phyloP scores from a whole-genome alignment of 1,139 yeast genomes.

The Spencermartinsiella ligniputridi region DNA sequence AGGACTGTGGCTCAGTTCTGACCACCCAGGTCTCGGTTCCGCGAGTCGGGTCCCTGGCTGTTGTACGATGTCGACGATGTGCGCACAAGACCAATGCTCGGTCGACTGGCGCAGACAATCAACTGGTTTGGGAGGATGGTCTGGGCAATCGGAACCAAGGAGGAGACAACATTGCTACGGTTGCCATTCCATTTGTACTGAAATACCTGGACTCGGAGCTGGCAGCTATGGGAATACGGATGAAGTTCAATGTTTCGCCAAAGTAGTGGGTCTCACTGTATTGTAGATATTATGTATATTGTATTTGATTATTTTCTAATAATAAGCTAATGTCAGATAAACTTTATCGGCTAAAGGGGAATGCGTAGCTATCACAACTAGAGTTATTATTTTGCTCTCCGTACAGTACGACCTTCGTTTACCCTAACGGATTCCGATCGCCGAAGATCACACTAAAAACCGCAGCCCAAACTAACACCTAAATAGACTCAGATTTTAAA shows the following conservation, averaged over 20 bases:
- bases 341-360: no score
- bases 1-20: conserved; percentile 87
- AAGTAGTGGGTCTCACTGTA: no score
- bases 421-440: no score
- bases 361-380: no score
- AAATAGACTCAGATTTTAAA: no score
- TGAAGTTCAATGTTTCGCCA: conserved; percentile 72
- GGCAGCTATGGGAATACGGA: conserved; percentile 95
- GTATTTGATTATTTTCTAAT: no score
- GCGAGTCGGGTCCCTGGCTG: conserved; percentile 74
- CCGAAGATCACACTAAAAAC: no score
- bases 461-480: no score
- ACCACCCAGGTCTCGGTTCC: conserved; percentile 91
- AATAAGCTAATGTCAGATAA: no score
- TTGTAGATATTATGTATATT: no score
- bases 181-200: conserved; percentile 95
- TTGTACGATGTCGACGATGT: conserved; percentile 88
- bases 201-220: conserved; percentile 93
- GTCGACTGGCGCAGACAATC: conserved; percentile 36
- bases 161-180: conserved; percentile 87
- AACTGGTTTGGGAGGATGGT: conserved; percentile 94
- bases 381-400: no score
- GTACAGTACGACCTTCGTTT: no score
- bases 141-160: conserved; percentile 88
- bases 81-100: conserved; percentile 53